phyloP scores from a whole-genome alignment of 345 rosid species.

The Acer campestre region DNA sequence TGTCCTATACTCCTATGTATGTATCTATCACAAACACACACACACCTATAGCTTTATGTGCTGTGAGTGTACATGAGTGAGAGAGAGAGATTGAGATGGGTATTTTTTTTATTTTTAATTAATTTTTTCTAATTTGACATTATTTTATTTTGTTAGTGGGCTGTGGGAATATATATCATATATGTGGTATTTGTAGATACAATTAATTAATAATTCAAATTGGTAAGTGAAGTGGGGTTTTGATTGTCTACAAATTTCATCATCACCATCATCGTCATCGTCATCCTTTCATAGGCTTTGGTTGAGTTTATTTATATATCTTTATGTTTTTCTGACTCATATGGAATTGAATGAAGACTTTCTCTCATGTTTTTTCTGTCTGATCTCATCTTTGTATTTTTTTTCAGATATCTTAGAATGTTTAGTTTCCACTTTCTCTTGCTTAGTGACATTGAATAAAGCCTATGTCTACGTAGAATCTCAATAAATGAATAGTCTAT shows the following conservation, averaged over 20 bases:
- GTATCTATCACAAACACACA: conserved; percentile 17
- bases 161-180: conserved; percentile 13
- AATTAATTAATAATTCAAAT: neutral
- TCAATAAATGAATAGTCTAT: too few species aligned
- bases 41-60: conserved; percentile 21
- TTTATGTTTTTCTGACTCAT: neutral
- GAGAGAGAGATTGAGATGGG: conserved; percentile 26
- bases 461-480: too few species aligned
- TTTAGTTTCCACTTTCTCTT: too few species aligned
- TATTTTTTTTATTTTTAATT: neutral
- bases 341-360: neutral
- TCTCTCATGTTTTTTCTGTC: neutral
- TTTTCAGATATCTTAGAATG: too few species aligned
- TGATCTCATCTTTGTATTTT: neutral
- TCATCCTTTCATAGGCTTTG: neutral
- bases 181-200: neutral
- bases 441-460: too few species aligned
- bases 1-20: conserved; percentile 33
- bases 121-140: neutral
- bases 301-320: neutral
- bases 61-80: conserved; percentile 11
- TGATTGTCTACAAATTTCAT: neutral
- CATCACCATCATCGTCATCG: neutral
- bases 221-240: neutral
- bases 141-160: conserved; percentile 9